Base-by-base conservation (phyloP, 106 monocot species). In the Dendrobium nobile region DNA sequence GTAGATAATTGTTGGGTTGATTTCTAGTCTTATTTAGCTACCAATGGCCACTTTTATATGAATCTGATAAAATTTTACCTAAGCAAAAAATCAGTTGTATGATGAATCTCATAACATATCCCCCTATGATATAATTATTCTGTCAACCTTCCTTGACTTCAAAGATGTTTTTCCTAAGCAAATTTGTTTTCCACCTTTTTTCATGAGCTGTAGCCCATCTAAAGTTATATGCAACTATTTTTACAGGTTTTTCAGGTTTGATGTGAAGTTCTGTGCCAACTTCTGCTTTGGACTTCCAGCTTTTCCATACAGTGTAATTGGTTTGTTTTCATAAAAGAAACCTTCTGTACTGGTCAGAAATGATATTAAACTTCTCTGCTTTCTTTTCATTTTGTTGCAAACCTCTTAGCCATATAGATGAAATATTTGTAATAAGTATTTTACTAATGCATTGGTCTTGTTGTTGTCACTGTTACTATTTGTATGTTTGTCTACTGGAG, bases 321-420 rank as follows among this genome's bases (percentile, higher is more conserved):
- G 64, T 64, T 64, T 64, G 64, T 64, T 64, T 64, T 15, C 19
- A 70, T 70, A 70, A 70, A 68, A 70, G 70, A 31, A 64, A 10
- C 27, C 33, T 37, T 37, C 70, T 70, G 70, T 33, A 70, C 31
- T 37, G 33, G 70, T 37, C 70, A 70, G 33, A 70, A 70, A 28
- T 33, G 10, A 0, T 4, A 70, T 31, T 31, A 22, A 70, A 70
- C 70, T 70, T 15, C 2, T 37, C 70, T 33, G 33, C 13, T 70
- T 37, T 70, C 13, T 37, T 28, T 28, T 70, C 27, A 70, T 70
- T 37, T 70, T 70, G 24, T 70, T 13, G 20, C 24, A 70, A 70
- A 61, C 61, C 61, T 61, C n/a, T 61, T 61, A 61, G 4, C 13
- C 13, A 51, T 51, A 51, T 51, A 13, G 16, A 51, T 24, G 15